Base-by-base conservation (phyloP, 2,329 filamentous ascomycete species). In the Scolecobasidium constrictum region DNA sequence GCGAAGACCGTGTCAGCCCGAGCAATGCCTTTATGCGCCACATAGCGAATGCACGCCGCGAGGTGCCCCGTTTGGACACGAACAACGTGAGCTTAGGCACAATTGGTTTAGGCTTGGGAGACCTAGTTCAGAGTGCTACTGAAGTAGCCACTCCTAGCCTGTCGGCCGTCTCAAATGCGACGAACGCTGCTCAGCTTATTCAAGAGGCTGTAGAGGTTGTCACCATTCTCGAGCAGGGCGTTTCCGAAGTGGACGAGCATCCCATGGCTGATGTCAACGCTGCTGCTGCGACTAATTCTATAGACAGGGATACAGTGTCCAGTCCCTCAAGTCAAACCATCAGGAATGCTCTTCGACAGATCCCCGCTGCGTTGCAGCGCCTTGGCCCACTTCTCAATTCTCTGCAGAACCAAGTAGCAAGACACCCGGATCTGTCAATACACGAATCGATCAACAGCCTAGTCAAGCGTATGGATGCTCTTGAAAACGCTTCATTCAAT, bases 401-500 rank as follows among this genome's bases (percentile, higher is more conserved):
- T 3, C 45, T 65, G 2, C 57, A 62, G 38, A 58, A 57, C 35
- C 49, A 62, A 12, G 49, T 65, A 26, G 58, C 52, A 16, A 54
- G 56, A 4, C 58, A 63, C n/a, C 61, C 62, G 1, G 59, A 60
- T 38, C 53, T 64, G 21, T 55, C 60, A 22, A 56, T 72, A 6
- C 35, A 38, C 22, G 42, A 39, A 35, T 67, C 68, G n/a, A 68
- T 81, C 46, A 65, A 72, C 45, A 69, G 72, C 15, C 74, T 86
- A 46, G 76, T 77, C 28, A 68, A 73, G 41, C 77, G 84, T 2
- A 58, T 90, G 11, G 79, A 84, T 38, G 65, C 68, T 43, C 66
- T 88, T 4, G 84, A 90, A 59, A 83, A 72, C 40, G 67, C 73
- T 2, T 86, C 81, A 0, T 84, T 86, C 52, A 76, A 77, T 18